Conservation (phyloP, 306 rosid species). For the Potentilla sterilis region DNA sequence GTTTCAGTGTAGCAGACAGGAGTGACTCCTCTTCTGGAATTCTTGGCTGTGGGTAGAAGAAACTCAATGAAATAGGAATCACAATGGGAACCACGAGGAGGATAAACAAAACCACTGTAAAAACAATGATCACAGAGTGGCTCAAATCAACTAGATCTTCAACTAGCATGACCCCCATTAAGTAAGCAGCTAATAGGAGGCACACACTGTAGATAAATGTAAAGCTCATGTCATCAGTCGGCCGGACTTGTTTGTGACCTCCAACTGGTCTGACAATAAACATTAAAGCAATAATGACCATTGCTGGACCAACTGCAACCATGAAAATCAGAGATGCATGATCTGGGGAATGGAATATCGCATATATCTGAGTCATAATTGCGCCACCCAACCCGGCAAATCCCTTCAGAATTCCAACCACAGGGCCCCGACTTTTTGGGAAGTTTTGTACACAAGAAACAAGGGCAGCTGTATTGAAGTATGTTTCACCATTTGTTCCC, state of each 20-base stretch:
- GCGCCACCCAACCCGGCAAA: slow-evolving; percentile 96
- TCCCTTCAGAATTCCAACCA: slow-evolving; percentile 93
- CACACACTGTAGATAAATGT: slow-evolving; percentile 68
- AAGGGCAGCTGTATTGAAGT: slow-evolving; percentile 87
- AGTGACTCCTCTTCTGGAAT: slow-evolving; percentile 61
- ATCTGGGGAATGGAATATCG: slow-evolving; percentile 62
- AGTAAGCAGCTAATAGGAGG: slow-evolving; percentile 78
- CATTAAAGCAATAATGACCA: slow-evolving; percentile 72
- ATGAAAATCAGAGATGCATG: slow-evolving; percentile 75
- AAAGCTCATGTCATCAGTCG: slow-evolving; percentile 58
- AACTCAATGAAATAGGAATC: slow-evolving; percentile 55
- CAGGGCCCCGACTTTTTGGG: slow-evolving; percentile 90
- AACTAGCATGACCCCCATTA: slow-evolving; percentile 87
- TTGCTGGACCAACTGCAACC: slow-evolving; percentile 82
- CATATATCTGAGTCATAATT: slow-evolving; percentile 84
- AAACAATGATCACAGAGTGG: slow-evolving; percentile 40
- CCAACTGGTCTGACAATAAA: slow-evolving; percentile 80
- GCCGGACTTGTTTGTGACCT: slow-evolving; percentile 75
- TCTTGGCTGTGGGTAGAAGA: slow-evolving; percentile 30
- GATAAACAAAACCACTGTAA: slow-evolving; percentile 54
- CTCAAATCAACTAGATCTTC: slow-evolving; percentile 60
- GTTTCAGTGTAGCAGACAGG: slow-evolving; percentile 39
- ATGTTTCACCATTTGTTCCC: slow-evolving; percentile 95
- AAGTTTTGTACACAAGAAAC: slow-evolving; percentile 93
- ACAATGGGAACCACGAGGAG: slow-evolving; percentile 58